Evolutionary conservation across 306 rosid species (phyloP), one percentile per base, ranked within the genome.

Genomic region (Lathyrus tuberosus): DNA sequence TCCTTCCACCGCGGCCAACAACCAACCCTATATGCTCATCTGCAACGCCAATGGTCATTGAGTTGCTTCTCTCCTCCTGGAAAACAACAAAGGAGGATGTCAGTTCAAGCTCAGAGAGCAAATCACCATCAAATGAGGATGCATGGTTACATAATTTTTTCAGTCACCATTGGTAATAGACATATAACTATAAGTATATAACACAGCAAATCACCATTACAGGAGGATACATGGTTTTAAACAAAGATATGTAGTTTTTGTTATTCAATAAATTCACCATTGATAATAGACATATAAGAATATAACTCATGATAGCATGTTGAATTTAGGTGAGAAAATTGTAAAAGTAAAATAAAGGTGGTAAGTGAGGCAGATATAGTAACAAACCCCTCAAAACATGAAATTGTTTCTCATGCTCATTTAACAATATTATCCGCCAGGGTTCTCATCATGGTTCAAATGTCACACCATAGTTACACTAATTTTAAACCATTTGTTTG

Each of bases 1-100:
- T 95, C 84, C 97, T 91, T 82, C 99, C 99, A 59, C 95, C 96
- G 57, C 99, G 99, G 48, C 99, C 99, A 70, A 95, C 96, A 84
- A 95, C 99, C 83, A 95, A 78, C 15, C 99, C 99, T 7, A 95
- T 87, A 77, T 91, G 97, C 24, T 47, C 89, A 76, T 95, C 99
- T 13, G 95, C 88, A 59, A 95, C 83, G 2, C 97, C 99, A 69
- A 95, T 95, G 52, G 91, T 95, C 83, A 91, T 16, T 0, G 97
- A 91, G 85, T 87, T 91, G 58, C 76, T 87, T 69, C 80, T 85
- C 54, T 95, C 99, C 85, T 95, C 99, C 99, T 95, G 87, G 57
- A 75, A 81, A 61, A 73, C 54, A 82, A 69, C 44, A 86, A 10
- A 57, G 62, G 54, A 20, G 53, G 2, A 6, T 16, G 46, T 81